Base-by-base conservation (phyloP, 2,329 filamentous ascomycete species). In the Pestalotiopsis sp. region DNA sequence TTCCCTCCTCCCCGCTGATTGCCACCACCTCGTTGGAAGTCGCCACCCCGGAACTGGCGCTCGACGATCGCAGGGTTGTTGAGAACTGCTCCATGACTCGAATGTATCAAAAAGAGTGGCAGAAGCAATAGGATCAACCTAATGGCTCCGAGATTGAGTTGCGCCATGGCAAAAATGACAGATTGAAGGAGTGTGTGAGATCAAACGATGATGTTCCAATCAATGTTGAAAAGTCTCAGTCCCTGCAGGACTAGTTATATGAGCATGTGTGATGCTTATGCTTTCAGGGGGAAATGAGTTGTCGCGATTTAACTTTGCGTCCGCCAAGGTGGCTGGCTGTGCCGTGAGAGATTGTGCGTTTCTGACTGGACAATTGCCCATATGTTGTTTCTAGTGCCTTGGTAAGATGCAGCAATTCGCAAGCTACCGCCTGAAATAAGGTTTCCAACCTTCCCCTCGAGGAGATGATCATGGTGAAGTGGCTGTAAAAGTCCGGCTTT, bases 271-370 rank as follows among this genome's bases (percentile, higher is more conserved):
- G 25, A 5, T 12, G 17, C n/a, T 20, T 61, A 61, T 17, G 31
- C 31, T 61, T 61, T 39, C 59, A 61, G 59, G 59, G 59, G 59
- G 27, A 61, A 39, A 61, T 61, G 59, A 61, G 31, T 13, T 61
- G 36, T 20, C 38, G 27, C 59, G 31, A 39, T 61, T 39, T 61
- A 36, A 6, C 59, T 61, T 61, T 61, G 27, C 11, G 38, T 4
- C 59, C 59, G 59, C 59, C 36, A 41, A 36, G 36, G 27, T 36
- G 59, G 59, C 25, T 36, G 27, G n/a, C 7, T 61, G 27, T 17
- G 59, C 59, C 59, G 59, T 36, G 20, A 20, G 20, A 52, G 3
- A 6, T 52, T 52, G 4, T 9, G 17, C 20, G 45, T n/a, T 9
- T 52, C 6, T 20, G 2, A 52, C 31, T 36, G 7, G 31, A 36